Base-by-base conservation (phyloP, 2,329 filamentous ascomycete genomes). In the Rhynchosporium secalis region DNA sequence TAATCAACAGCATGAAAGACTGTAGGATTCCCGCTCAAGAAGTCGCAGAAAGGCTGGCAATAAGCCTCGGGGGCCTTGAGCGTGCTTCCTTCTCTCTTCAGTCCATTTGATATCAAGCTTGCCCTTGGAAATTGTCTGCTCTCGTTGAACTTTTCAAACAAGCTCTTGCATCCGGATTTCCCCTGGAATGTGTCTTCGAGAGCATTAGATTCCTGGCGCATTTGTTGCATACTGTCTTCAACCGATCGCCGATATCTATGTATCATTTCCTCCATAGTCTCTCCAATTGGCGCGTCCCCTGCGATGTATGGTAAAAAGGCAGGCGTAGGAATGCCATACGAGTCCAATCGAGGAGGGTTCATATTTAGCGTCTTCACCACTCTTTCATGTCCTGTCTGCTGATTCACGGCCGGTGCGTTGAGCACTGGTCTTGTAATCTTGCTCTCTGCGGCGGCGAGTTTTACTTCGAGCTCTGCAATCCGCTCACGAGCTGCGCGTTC, bases 1-100 rank as follows among this genome's bases (percentile, higher is more conserved):
- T 91, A 85, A 62, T 86, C 84, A 33, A 97, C 92, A 1, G 91
- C 86, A 72, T 99, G 95, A 76, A 96, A 99, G 52, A 97, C 85
- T 8, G 95, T 98, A 0, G 95, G 95, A 73, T 97, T 96, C 65
- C 90, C 83, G 49, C 87, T 90, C 79, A 98, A 84, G 74, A 97
- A 98, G 58, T 91, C 83, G 74, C 89, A 88, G 75, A 96, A 97
- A 0, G 92, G 91, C 76, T 92, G 82, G 8, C 91, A 90, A 75
- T 92, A 96, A 63, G 81, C 81, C 71, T 87, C 86, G 4, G 86
- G 83, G 13, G 58, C 62, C 31, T 70, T 71, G 47, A 70, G 58
- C 13, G 52, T 57, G 33, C 56, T 63, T 10, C 65, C 58, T 47
- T 64, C 60, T 8, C 52, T n/a, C 7, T 47, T 49, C 13, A 67